Percentiles rank a stretch among this genome's conserved stretches.
Evolutionary conservation across 805 yeast genomes (phyloP).

Genomic region (Wickerhamomyces hampshirensis): DNA sequence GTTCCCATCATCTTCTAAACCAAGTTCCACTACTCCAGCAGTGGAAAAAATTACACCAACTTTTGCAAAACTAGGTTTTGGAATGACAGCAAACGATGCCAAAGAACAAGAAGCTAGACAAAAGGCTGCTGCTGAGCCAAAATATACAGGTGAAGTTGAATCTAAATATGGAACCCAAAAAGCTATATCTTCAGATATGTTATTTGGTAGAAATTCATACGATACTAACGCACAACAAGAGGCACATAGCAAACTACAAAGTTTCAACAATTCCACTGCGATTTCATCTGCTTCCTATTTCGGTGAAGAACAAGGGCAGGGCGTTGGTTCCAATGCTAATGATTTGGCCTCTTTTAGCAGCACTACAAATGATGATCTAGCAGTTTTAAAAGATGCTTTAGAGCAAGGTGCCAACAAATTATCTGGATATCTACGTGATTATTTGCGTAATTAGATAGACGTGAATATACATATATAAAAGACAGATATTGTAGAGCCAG

Average conservation of each 20-base stretch:
- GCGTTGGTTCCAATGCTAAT: conserved; percentile 33
- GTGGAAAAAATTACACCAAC: conserved; percentile 54
- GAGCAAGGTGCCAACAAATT: conserved; percentile 92
- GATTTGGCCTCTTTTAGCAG: conserved; percentile 66
- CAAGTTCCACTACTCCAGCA: conserved; percentile 7
- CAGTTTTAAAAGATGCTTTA: conserved; percentile 82
- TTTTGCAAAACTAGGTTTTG: conserved; percentile 83
- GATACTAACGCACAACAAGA: conserved; percentile 76
- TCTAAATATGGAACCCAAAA: conserved; percentile 82
- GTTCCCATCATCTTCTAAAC: conserved; percentile 5
- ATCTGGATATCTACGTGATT: conserved; percentile 82
- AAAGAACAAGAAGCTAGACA: conserved; percentile 37
- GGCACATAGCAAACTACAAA: conserved; percentile 75
- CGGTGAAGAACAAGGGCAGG: conserved; percentile 66
- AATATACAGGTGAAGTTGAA: conserved; percentile 70
- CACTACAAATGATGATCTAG: conserved; percentile 84
- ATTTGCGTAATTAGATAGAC: conserved; percentile 40
- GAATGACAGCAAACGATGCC: conserved; percentile 71
- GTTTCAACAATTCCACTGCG: conserved; percentile 81
- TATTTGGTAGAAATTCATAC: conserved; percentile 81
- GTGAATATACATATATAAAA: no score
- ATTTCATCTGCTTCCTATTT: conserved; percentile 92
- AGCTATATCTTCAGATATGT: conserved; percentile 94
- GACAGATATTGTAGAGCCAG: no score
- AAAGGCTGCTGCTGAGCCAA: conserved; percentile 47